Conservation (phyloP, 2,329 filamentous ascomycete species). For the Arachnomyces sp. region DNA sequence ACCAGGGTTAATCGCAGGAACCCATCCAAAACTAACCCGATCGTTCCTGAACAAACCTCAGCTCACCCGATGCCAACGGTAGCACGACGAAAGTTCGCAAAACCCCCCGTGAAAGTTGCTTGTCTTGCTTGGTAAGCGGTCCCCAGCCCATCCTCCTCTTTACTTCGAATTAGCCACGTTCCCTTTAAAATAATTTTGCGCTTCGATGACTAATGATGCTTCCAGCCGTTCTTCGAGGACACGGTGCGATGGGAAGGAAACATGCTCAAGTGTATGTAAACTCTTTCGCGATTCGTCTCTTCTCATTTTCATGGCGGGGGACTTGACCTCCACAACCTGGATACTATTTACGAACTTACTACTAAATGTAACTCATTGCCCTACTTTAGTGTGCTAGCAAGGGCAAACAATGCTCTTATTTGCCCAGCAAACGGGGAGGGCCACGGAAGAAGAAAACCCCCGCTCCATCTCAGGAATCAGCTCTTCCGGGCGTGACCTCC, state of each 20-base stretch:
- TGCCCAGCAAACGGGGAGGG: constrained; percentile 38
- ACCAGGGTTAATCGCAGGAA: too few relatives aligned
- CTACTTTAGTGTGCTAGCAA: constrained; percentile 30
- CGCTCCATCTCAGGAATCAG: constrained; percentile 8
- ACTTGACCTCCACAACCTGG: too few relatives aligned
- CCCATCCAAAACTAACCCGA: too few relatives aligned
- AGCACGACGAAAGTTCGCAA: constrained; percentile 36
- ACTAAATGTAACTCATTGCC: background rate
- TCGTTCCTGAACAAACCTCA: constrained; percentile 1
- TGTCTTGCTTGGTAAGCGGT: constrained; percentile 34
- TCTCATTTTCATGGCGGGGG: constrained; percentile 2
- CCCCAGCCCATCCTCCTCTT: background rate
- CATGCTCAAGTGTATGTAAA: constrained; percentile 34
- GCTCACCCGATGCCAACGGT: constrained; percentile 20
- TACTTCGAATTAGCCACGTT: too few relatives aligned
- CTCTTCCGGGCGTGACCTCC: too few relatives aligned
- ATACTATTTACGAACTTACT: too few relatives aligned
- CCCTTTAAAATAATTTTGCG: constrained; percentile 7
- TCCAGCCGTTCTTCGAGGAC: constrained; percentile 35
- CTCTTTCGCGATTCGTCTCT: background rate
- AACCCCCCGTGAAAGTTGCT: constrained; percentile 38
- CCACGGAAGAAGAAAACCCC: constrained; percentile 34
- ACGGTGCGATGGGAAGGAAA: constrained; percentile 37
- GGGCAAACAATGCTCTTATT: constrained; percentile 33
- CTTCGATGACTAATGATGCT: constrained; percentile 7